Percentiles rank a stretch among this genome's conserved stretches.
phyloP scores from a whole-genome alignment of 306 rosid genomes.

The Prinsepia uniflora region DNA sequence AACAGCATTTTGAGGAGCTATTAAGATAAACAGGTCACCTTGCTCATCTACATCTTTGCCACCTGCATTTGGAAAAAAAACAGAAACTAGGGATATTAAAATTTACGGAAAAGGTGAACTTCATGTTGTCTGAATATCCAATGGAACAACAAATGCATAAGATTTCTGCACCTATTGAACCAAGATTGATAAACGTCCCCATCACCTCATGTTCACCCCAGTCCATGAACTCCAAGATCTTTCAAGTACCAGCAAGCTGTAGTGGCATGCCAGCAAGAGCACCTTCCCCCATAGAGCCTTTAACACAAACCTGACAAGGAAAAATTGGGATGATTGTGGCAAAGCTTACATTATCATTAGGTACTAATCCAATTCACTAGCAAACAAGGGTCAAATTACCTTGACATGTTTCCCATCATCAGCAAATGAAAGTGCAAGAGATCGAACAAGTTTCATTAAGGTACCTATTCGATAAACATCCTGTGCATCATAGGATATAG shows the following conservation, averaged over 20 bases:
- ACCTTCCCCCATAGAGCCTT: slow-evolving; percentile 99
- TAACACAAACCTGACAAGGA: slow-evolving; percentile 81
- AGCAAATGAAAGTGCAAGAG: slow-evolving; percentile 87
- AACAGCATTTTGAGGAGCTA: slow-evolving; percentile 98
- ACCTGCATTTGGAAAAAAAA: slow-evolving; percentile 54
- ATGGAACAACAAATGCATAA: slow-evolving; percentile 1
- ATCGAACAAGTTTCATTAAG: slow-evolving; percentile 79
- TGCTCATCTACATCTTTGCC: slow-evolving; percentile 78
- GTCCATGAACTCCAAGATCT: slow-evolving; percentile 92
- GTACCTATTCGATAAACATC: slow-evolving; percentile 98
- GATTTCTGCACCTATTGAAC: slow-evolving; percentile 69
- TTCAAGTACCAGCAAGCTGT: slow-evolving; percentile 90
- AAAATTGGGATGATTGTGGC: slow-evolving; percentile 19
- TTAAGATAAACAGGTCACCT: slow-evolving; percentile 85
- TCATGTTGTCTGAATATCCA: background rate
- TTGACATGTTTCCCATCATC: slow-evolving; percentile 90
- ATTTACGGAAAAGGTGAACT: background rate
- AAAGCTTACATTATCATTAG: background rate
- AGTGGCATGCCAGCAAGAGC: slow-evolving; percentile 96
- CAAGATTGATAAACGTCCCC: slow-evolving; percentile 80
- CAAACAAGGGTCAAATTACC: slow-evolving; percentile 43
- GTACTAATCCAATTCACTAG: slow-evolving; percentile 9
- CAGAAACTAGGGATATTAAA: background rate
- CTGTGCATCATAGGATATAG: slow-evolving; percentile 47
- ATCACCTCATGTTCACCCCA: slow-evolving; percentile 95